Evolutionary conservation across 2,329 filamentous ascomycete genomes (phyloP).

Genomic region (Penicillium sp.): DNA sequence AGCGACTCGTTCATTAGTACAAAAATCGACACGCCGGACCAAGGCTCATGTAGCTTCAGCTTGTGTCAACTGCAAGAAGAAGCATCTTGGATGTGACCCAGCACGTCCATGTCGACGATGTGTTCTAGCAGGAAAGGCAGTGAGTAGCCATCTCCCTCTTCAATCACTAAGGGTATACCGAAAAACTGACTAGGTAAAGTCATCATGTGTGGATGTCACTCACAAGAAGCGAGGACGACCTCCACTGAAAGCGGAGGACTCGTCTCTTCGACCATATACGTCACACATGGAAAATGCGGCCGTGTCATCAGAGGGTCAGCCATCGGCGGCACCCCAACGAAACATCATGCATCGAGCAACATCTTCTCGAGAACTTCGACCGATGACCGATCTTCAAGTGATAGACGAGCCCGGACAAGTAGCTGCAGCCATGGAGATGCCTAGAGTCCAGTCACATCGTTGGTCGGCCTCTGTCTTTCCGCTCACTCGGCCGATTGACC

Average conservation of each 20-base stretch:
- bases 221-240: conserved; percentile 49
- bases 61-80: conserved; percentile 50
- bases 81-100: conserved; percentile 48
- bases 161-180: background rate
- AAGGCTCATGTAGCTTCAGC: conserved; percentile 50
- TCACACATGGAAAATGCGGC: conserved; percentile 28
- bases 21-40: conserved; percentile 44
- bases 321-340: conserved; percentile 22
- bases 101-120: conserved; percentile 47
- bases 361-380: conserved; percentile 39
- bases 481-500: conserved; percentile 28
- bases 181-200: conserved; percentile 22
- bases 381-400: conserved; percentile 38
- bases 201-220: conserved; percentile 46
- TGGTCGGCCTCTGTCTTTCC: conserved; percentile 34
- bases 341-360: conserved; percentile 32
- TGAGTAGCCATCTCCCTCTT: conserved; percentile 25
- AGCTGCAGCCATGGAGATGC: conserved; percentile 18
- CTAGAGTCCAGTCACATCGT: conserved; percentile 28
- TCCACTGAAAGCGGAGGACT: conserved; percentile 44
- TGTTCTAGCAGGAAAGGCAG: conserved; percentile 47
- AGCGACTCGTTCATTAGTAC: conserved; percentile 27
- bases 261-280: conserved; percentile 32
- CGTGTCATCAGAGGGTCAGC: conserved; percentile 26
- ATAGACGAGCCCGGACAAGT: conserved; percentile 18